Conservation (phyloP, 2,329 filamentous ascomycete genomes). For the Aspergillus cejpii region DNA sequence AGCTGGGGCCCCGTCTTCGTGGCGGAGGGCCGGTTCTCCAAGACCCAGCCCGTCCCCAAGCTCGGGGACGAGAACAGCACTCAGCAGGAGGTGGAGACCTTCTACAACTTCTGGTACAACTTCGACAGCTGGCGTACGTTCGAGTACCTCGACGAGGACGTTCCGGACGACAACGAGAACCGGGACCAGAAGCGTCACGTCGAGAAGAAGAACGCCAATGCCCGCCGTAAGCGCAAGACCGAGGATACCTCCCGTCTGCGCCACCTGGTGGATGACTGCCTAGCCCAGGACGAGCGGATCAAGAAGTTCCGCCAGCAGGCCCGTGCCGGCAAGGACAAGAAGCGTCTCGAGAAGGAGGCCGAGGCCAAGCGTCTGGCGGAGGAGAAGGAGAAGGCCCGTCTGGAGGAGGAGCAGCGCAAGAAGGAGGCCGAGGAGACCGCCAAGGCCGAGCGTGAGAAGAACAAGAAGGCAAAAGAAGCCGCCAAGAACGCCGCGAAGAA, state of each 20-base stretch:
- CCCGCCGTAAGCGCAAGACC: conserved; percentile 98
- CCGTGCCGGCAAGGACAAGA: conserved; percentile 93
- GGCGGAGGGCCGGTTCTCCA: conserved; percentile 87
- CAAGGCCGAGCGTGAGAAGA: conserved; percentile 73
- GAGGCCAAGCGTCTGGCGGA: conserved; percentile 82
- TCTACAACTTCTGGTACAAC: conserved; percentile 99
- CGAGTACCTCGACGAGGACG: conserved; percentile 97
- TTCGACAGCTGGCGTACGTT: conserved; percentile 97
- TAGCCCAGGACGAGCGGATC: conserved; percentile 85
- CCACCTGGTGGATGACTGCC: conserved; percentile 79
- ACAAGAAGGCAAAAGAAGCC: conserved; percentile 96
- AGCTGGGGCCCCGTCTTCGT: conserved; percentile 87
- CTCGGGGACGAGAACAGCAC: conserved; percentile 78
- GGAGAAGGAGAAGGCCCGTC: conserved; percentile 75
- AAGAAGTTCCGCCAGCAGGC: conserved; percentile 93
- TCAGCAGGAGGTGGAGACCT: conserved; percentile 84
- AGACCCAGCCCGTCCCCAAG: conserved; percentile 75
- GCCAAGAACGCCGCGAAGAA: conserved; percentile 99
- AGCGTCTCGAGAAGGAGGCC: conserved; percentile 80
- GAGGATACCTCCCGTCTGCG: conserved; percentile 91
- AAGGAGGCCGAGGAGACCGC: conserved; percentile 81
- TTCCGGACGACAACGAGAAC: conserved; percentile 97
- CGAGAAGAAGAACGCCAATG: conserved; percentile 96
- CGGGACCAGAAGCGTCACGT: conserved; percentile 98
- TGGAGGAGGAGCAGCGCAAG: conserved; percentile 69